phyloP scores from a whole-genome alignment of 352 stramenopile genomes.

The Pythium aristosporum region DNA sequence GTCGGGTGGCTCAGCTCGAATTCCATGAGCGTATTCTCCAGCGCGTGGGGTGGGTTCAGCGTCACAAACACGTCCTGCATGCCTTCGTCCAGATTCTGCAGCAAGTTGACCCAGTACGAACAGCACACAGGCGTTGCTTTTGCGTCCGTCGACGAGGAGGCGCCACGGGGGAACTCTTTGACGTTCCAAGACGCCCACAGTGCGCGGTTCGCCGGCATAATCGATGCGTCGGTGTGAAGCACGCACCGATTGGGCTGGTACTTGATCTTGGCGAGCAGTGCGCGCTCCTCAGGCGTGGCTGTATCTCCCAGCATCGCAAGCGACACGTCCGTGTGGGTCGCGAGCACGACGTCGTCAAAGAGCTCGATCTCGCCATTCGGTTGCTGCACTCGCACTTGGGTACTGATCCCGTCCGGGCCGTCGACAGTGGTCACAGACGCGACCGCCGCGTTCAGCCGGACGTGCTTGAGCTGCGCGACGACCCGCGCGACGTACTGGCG shows the following conservation, averaged over 20 bases:
- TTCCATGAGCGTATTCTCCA: conserved; percentile 46
- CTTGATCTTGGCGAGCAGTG: conserved; percentile 44
- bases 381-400: conserved; percentile 23
- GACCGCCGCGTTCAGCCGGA: conserved; percentile 45
- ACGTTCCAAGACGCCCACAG: conserved; percentile 91
- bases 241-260: conserved; percentile 41
- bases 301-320: conserved; percentile 23
- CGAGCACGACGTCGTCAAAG: conserved; percentile 53
- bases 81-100: conserved; percentile 78
- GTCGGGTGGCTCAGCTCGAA: conserved; percentile 73
- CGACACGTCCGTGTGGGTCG: conserved; percentile 32
- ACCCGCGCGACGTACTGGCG: conserved; percentile 76
- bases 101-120: conserved; percentile 86
- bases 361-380: conserved; percentile 25
- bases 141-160: background rate
- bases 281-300: conserved; percentile 35
- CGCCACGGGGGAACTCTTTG: conserved; percentile 36
- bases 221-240: conserved; percentile 33
- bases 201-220: conserved; percentile 66
- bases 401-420: conserved; percentile 23
- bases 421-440: conserved; percentile 36
- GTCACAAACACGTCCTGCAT: conserved; percentile 79
- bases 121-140: conserved; percentile 46
- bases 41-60: conserved; percentile 74
- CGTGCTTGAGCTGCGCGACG: conserved; percentile 26